Percentiles rank a stretch among this genome's conserved stretches.
These are phyloP conservation scores for Ophiocordyceps robertsii DNA, from an alignment of 2,329 filamentous ascomycete species.

Conservation along the genomic window DNA sequence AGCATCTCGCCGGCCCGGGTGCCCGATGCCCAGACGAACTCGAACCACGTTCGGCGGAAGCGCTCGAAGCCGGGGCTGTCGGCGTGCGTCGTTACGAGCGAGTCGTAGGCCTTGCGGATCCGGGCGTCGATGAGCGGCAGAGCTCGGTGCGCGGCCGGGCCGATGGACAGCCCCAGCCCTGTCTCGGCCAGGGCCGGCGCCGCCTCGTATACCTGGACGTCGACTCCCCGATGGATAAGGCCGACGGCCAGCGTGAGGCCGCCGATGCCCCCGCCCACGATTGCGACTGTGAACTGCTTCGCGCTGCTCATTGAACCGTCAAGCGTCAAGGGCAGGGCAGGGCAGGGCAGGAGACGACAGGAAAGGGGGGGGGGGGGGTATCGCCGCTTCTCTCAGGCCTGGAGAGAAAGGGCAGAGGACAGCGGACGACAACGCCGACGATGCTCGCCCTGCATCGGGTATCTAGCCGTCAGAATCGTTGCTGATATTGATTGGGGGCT, in stretches of 20 bases:
- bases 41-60: conserved; percentile 6
- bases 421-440: too few relatives aligned
- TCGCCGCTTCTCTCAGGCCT: too few relatives aligned
- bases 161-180: neutral
- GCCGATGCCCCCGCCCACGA: neutral
- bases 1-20: conserved; percentile 1
- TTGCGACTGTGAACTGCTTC: neutral
- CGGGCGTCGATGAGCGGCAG: neutral
- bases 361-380: too few relatives aligned
- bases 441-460: too few relatives aligned
- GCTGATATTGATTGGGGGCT: too few relatives aligned
- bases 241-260: neutral
- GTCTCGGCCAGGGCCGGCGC: neutral
- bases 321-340: too few relatives aligned
- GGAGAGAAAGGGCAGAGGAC: too few relatives aligned
- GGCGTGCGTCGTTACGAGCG: neutral
- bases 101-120: neutral
- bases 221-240: neutral
- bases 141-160: neutral
- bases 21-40: conserved; percentile 4
- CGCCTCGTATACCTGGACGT: neutral
- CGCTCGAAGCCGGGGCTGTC: conserved; percentile 4
- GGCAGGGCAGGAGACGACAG: too few relatives aligned
- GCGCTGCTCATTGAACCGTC: neutral
- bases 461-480: too few relatives aligned